Evolutionary conservation across 345 rosid species (phyloP).

Genomic region (Abelmoschus esculentus): DNA sequence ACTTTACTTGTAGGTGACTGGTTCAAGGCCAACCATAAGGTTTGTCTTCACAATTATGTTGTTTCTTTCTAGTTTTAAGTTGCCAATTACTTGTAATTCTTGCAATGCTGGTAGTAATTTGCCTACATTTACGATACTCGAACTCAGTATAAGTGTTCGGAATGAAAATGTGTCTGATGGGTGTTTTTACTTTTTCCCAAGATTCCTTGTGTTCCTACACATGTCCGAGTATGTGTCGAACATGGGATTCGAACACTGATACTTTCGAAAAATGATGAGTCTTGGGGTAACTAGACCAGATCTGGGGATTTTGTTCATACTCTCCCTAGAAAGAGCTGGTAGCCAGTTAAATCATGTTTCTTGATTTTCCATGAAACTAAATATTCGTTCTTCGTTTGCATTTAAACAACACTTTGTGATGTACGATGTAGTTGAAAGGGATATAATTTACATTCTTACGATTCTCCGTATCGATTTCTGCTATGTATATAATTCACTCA

Average conservation of each 20-base stretch:
- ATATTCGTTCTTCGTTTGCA: too few relatives aligned
- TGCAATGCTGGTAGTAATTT: neutral
- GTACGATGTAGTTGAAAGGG: neutral
- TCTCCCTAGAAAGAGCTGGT: neutral
- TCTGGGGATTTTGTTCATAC: neutral
- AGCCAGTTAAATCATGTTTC: neutral
- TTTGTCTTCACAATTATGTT: slow-evolving; percentile 9
- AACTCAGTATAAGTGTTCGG: too few relatives aligned
- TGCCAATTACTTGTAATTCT: neutral
- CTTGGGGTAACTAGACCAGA: too few relatives aligned
- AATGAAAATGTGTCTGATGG: too few relatives aligned
- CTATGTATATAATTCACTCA: neutral
- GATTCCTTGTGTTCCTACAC: too few relatives aligned
- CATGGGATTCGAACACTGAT: too few relatives aligned
- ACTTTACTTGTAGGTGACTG: slow-evolving; percentile 83
- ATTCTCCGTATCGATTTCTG: neutral
- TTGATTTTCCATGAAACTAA: neutral
- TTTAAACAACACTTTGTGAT: neutral
- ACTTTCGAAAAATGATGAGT: too few relatives aligned
- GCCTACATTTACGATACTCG: neutral
- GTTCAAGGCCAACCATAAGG: slow-evolving; percentile 76
- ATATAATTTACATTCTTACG: neutral
- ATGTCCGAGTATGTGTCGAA: too few relatives aligned
- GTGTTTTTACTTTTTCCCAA: too few relatives aligned
- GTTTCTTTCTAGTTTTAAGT: neutral